phyloP scores from a whole-genome alignment of 768 basidiomycete genomes.

The Xerocomus spinulosus region DNA sequence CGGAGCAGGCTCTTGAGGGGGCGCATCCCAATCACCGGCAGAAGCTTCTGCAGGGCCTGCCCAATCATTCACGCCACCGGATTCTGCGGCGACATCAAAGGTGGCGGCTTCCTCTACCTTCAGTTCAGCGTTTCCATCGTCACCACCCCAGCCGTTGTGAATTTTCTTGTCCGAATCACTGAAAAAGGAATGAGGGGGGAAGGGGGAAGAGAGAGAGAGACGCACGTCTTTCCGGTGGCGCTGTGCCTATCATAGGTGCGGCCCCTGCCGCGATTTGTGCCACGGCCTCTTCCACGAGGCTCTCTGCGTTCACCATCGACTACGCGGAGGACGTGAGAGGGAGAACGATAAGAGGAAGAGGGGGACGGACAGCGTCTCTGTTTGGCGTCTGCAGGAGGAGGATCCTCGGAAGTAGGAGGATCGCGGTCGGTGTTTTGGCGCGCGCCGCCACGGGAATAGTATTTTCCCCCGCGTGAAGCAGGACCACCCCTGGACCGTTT shows the following conservation, averaged over 20 bases:
- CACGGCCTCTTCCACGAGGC: conserved; percentile 41
- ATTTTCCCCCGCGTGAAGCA: conserved; percentile 61
- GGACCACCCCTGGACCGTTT: conserved; percentile 53
- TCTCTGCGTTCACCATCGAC: conserved; percentile 45
- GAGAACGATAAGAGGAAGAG: background rate
- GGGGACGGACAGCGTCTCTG: conserved; percentile 30
- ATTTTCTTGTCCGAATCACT: conserved; percentile 96
- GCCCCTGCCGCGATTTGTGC: conserved; percentile 52
- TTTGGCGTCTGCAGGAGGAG: conserved; percentile 30
- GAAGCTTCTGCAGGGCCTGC: conserved; percentile 14
- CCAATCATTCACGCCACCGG: conserved; percentile 34
- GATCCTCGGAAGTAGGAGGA: conserved; percentile 37
- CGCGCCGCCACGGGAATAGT: conserved; percentile 63
- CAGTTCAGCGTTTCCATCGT: conserved; percentile 80
- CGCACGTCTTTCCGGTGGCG: conserved; percentile 77
- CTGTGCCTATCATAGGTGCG: conserved; percentile 85
- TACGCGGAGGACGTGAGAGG: conserved; percentile 14
- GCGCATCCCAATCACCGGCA: conserved; percentile 37
- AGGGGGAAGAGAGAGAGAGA: conserved; percentile 11
- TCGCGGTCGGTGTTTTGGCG: conserved; percentile 37
- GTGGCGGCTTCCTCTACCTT: conserved; percentile 74
- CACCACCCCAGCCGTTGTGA: conserved; percentile 93
- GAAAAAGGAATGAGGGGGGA: conserved; percentile 10
- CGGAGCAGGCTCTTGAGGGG: conserved; percentile 25
- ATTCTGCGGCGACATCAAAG: conserved; percentile 62